A percentile compares a stretch with the other conserved stretches of the same genome.
These are phyloP conservation scores for Debaryomyces singareniensis DNA, from an alignment of 1,139 yeast species.

Conservation along the genomic window DNA sequence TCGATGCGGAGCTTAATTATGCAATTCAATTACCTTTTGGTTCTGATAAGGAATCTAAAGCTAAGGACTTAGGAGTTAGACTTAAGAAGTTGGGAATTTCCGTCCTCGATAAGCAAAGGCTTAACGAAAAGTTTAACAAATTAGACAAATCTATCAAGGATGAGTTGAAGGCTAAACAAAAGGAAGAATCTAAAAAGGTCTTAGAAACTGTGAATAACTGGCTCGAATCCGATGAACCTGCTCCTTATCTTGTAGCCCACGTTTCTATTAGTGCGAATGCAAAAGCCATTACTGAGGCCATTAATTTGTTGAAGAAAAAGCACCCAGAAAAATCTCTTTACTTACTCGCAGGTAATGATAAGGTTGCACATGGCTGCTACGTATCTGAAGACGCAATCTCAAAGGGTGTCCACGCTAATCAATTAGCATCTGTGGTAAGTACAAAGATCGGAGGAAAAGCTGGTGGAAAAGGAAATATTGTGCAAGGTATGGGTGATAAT, in stretches of 20 bases:
- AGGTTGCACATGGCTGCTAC: conserved; percentile 94
- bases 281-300: conserved; percentile 90
- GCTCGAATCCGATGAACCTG: conserved; percentile 46
- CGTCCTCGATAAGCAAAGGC: conserved; percentile 69
- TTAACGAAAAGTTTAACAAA: conserved; percentile 67
- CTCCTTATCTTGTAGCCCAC: conserved; percentile 57
- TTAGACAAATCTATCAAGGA: conserved; percentile 86
- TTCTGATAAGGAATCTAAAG: conserved; percentile 64
- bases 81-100: conserved; percentile 80
- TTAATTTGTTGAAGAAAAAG: conserved; percentile 75
- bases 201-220: conserved; percentile 71
- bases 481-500: conserved; percentile 95
- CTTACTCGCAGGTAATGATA: conserved; percentile 74
- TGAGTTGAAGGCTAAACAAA: conserved; percentile 78
- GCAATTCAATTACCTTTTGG: conserved; percentile 59
- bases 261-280: conserved; percentile 77
- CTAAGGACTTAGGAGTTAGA: conserved; percentile 79
- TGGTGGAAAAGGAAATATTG: conserved; percentile 96
- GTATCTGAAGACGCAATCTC: conserved; percentile 66
- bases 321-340: conserved; percentile 73
- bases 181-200: conserved; percentile 79
- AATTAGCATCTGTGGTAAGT: conserved; percentile 66
- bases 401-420: conserved; percentile 72
- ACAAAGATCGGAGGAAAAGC: conserved; percentile 88
- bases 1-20: conserved; percentile 51